A percentile compares a stretch with the other conserved stretches of the same genome.
Evolutionary conservation across 2,329 filamentous ascomycete genomes (phyloP).

Genomic region (Ophiostoma perfectum): DNA sequence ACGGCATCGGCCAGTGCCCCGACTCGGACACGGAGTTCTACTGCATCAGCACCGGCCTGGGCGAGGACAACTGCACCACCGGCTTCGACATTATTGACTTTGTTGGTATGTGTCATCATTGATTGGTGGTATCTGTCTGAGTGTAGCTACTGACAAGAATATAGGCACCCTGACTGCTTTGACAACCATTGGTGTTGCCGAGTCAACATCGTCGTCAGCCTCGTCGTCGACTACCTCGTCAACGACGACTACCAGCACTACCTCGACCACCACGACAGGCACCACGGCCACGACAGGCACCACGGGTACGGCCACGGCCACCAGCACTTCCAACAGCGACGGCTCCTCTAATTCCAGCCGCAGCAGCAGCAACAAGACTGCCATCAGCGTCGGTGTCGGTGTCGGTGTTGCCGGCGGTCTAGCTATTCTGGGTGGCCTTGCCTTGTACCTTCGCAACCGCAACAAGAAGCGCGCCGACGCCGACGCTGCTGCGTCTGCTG

Average conservation of each 20-base stretch:
- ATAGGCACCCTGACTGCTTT: constrained; percentile 6
- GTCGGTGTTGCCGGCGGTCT: neutral
- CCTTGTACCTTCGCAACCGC: constrained; percentile 16
- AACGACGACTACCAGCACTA: neutral
- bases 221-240: neutral
- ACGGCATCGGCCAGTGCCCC: constrained; percentile 26
- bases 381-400: constrained; percentile 16
- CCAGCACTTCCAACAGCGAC: neutral
- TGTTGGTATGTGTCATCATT: neutral
- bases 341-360: neutral
- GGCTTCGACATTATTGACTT: neutral
- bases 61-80: constrained; percentile 24
- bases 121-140: no score
- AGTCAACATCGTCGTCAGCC: constrained; percentile 15
- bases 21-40: constrained; percentile 28
- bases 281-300: neutral
- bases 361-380: constrained; percentile 8
- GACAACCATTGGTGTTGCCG: constrained; percentile 27
- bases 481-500: neutral
- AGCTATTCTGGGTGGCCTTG: neutral
- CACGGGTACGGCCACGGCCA: constrained; percentile 10
- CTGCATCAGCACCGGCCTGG: constrained; percentile 28
- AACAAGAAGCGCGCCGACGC: constrained; percentile 9
- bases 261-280: neutral
- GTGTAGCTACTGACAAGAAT: no score